Base-by-base conservation (phyloP, 257 asterid species). In the Avicennia marina region DNA sequence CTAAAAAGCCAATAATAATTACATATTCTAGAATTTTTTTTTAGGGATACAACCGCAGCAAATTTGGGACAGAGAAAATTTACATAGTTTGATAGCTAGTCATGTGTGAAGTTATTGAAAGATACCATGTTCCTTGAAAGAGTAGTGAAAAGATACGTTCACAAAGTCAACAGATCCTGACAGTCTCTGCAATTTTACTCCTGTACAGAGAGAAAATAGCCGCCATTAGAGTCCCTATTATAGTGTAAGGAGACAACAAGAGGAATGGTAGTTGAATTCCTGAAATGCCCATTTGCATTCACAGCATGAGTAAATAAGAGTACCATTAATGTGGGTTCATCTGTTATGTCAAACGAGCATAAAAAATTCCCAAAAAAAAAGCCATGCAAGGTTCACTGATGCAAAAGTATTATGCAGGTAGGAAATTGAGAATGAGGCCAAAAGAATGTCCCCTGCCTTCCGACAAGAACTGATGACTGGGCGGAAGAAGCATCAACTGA, bases 51-150 rank as follows among this genome's bases (percentile, higher is more conserved):
- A n/a, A n/a, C n/a, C n/a, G n/a, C n/a, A n/a, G n/a, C n/a, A n/a
- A n/a, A n/a, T n/a, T n/a, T n/a, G n/a, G n/a, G n/a, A n/a, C n/a
- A n/a, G n/a, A n/a, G n/a, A n/a, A n/a, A n/a, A n/a, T n/a, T n/a
- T n/a, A 25, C 51, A 13, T 12, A 52, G 48, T 27, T 33, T 42
- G 53, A 33, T 27, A 34, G 21, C 29, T 46, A 6, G 56, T 21
- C 16, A 52, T 31, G 18, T 39, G 13, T 42, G 6, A 18, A 49
- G 54, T 43, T 7, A 47, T 20, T 17, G 39, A 51, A 57, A 49
- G 18, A 38, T 72, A 79, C 85, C 82, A 3, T 72, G 55, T 56
- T 66, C 36, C 85, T 79, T 17, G 80, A 69, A n/a, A 12, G 80
- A 24, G 56, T 75, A 75, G 56, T 60, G 75, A 64, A 72, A 79